These are phyloP conservation scores for Aspergillus hancockii DNA, from an alignment of 495 filamentous ascomycete species.

Conservation along the genomic window DNA sequence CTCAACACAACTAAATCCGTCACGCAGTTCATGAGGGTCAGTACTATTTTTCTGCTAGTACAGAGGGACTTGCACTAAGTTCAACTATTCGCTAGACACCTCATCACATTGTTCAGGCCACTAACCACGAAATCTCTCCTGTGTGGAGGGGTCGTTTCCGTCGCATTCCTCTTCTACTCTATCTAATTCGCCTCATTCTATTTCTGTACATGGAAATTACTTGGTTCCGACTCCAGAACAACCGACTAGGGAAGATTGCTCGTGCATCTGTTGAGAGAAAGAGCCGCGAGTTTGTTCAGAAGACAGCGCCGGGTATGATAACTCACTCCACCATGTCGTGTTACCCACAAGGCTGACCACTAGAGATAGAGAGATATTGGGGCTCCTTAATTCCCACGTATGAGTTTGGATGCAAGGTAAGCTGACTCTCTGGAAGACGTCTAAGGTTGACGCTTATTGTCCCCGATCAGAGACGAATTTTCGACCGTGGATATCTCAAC, in stretches of 20 bases:
- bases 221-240: conserved; percentile 15
- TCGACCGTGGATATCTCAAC: conserved; percentile 24
- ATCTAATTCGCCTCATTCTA: conserved; percentile 13
- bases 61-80: too few species aligned
- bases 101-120: conserved; percentile 14
- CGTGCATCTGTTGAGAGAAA: conserved; percentile 9
- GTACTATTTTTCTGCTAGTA: background rate
- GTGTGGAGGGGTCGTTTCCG: conserved; percentile 11
- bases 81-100: conserved; percentile 9
- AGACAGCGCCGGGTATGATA: conserved; percentile 12
- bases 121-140: conserved; percentile 7
- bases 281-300: conserved; percentile 10
- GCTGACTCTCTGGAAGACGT: background rate
- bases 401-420: conserved; percentile 21
- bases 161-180: conserved; percentile 11
- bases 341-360: background rate
- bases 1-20: conserved; percentile 8
- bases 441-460: background rate
- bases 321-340: background rate
- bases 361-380: conserved; percentile 17
- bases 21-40: conserved; percentile 21
- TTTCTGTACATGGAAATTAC: conserved; percentile 20
- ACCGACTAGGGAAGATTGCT: conserved; percentile 2
- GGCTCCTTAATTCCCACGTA: conserved; percentile 13
- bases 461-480: conserved; percentile 15